Evolutionary conservation across 1,284 basidiomycete species (phyloP), one percentile per base, ranked within the genome.

Genomic region (Phenoliferia sp.): DNA sequence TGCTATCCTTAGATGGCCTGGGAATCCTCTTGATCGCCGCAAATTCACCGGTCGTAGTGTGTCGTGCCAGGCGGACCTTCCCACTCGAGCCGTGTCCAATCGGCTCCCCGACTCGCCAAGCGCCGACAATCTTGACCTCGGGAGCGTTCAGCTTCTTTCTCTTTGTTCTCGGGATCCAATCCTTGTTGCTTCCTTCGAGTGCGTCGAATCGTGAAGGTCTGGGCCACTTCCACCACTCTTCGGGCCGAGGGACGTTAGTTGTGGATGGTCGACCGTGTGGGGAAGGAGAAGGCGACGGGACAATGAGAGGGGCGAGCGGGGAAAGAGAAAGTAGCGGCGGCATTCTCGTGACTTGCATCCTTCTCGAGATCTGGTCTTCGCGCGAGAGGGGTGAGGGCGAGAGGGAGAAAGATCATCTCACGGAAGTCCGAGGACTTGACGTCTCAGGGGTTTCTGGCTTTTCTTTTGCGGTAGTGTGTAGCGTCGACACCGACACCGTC

Each of bases 1-100:
- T 75, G 39, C 74, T 70, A 39, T 71, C 70, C 54, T 74, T 65
- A 39, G 77, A 70, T n/a, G 76, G 72, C 60, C 75, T 76, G 15
- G 69, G 72, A n/a, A 80, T 76, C 70, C 77, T 78, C 68, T 80
- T 80, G 64, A 80, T 74, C 3, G 78, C 78, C 0, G 77, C 78
- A 26, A 71, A 73, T 58, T 76, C 73, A 28, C 76, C 77, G 2
- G 76, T 76, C 58, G 66, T 69, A 22, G 69, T 69, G 62, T 77
- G 76, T n/a, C 75, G 59, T 5, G 74, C 78, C 3, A 78, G 69
- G 7, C 77, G 71, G 3, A 80, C 79, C 26, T 17, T 15, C 7
- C 22, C 39, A 50, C 19, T 0, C 19, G 39, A 44, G 39, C 39
- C 39, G 29, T 61, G 58, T 3, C 70, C 70, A 5, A 71, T 17